phyloP scores from a whole-genome alignment of 805 yeast species.

The Metschnikowia sp. region DNA sequence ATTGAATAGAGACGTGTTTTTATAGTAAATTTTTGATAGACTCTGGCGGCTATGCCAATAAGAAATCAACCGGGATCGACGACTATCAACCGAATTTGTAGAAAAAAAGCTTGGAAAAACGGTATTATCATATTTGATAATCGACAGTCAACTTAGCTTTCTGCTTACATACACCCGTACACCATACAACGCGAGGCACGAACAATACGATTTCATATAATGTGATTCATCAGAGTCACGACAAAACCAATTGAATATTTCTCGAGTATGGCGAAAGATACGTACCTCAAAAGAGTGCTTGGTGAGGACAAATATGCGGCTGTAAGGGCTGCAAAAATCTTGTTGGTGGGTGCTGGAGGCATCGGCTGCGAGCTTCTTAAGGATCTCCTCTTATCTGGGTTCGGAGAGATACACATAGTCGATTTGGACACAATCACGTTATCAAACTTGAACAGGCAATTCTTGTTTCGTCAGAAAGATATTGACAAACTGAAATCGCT shows the following conservation, averaged over 20 bases:
- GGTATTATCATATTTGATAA: too few species aligned
- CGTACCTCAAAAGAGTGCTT: constrained; percentile 42
- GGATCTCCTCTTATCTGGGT: constrained; percentile 72
- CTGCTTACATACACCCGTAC: background rate
- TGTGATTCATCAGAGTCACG: background rate
- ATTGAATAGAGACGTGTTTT: too few species aligned
- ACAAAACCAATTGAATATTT: background rate
- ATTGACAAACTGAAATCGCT: constrained; percentile 83
- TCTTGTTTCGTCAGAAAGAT: constrained; percentile 83
- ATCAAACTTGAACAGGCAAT: constrained; percentile 90
- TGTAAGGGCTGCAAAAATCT: constrained; percentile 48
- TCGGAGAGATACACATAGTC: constrained; percentile 86
- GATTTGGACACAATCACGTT: constrained; percentile 94
- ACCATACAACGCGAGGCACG: background rate
- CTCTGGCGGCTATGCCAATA: too few species aligned
- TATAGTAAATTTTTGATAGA: too few species aligned
- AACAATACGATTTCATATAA: background rate
- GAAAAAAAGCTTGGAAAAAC: too few species aligned
- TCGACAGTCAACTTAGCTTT: too few species aligned
- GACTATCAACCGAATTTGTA: too few species aligned
- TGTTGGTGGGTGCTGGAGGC: constrained; percentile 95
- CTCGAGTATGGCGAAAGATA: constrained; percentile 33
- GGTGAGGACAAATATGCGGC: constrained; percentile 33
- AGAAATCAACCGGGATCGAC: too few species aligned
- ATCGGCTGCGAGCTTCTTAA: constrained; percentile 91